Percentiles rank a stretch among this genome's conserved stretches.
These are phyloP conservation scores for Debaryomyces hansenii DNA, from an alignment of 805 yeast species.

Conservation along the genomic window DNA sequence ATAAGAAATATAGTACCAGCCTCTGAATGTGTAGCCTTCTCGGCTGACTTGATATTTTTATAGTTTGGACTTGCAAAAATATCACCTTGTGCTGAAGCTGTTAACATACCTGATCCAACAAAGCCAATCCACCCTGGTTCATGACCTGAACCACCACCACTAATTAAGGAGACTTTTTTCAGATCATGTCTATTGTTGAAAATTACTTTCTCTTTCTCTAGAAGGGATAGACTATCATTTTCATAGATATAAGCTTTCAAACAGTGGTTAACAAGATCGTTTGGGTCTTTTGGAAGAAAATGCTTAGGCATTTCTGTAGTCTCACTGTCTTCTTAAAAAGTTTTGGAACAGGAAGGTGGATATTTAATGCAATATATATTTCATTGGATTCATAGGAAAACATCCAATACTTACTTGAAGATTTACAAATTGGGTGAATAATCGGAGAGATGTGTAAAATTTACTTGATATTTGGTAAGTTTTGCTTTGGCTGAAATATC, in stretches of 20 bases:
- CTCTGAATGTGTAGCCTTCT: conserved; percentile 32
- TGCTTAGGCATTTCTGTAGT: conserved; percentile 28
- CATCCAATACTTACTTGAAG: no score
- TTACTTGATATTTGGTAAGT: background rate
- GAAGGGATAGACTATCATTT: conserved; percentile 33
- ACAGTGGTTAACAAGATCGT: conserved; percentile 36
- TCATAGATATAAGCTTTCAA: conserved; percentile 39
- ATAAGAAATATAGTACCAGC: conserved; percentile 34
- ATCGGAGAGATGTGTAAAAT: background rate
- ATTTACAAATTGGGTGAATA: background rate
- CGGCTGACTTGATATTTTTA: conserved; percentile 37
- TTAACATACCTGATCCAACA: conserved; percentile 37
- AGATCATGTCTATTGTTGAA: conserved; percentile 29
- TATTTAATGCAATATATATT: no score
- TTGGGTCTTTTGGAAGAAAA: conserved; percentile 36
- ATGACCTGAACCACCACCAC: conserved; percentile 47
- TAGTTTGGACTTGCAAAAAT: conserved; percentile 43
- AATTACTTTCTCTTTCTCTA: conserved; percentile 38
- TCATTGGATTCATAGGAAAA: no score
- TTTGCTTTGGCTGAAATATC: background rate
- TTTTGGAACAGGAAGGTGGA: no score
- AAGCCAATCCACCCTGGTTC: conserved; percentile 44
- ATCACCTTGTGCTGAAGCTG: conserved; percentile 43
- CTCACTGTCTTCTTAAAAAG: background rate
- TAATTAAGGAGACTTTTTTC: conserved; percentile 28